Base-by-base conservation (phyloP, 768 basidiomycete genomes). In the Leccinum uliginosum region DNA sequence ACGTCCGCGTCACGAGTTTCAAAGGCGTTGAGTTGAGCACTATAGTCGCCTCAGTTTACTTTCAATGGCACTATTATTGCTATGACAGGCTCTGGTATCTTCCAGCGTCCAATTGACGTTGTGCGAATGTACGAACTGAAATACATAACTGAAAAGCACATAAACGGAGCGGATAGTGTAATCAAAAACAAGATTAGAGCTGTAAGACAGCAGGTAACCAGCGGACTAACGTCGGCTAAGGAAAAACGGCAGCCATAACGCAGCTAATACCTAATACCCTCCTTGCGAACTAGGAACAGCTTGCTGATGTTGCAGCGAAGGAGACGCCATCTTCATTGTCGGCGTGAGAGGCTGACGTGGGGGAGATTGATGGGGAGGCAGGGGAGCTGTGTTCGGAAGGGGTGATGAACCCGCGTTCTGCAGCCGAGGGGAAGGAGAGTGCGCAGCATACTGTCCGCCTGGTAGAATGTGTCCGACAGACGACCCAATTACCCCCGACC, bases 221-320 rank as follows among this genome's bases (percentile, higher is more conserved):
- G 59, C n/a, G 32, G 44, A 54, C 54, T 48, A 59, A 55, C 50
- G 43, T 51, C 38, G 46, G 21, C 51, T 30, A 32, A 50, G 49
- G 56, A 56, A 26, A 50, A 62, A 59, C 14, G 53, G 43, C 50
- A 55, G 51, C 51, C 51, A 58, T 49, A 29, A 60, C 56, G 32
- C 24, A 58, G 30, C 67, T 76, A 83, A 74, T 81, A 82, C 50
- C 67, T 76, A 83, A 74, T 81, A 82, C 50, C 80, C 78, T 62
- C 75, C 78, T 69, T 82, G 80, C 50, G 77, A 79, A 57, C 75
- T 77, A 23, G 78, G 78, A 26, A 80, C 77, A 15, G 74, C 71
- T 62, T 81, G 80, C 60, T 82, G 81, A 56, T 81, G 81, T 66
- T 80, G 81, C 53, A 83, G 62, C 34, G 80, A 78, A 14, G 83